A percentile compares a stretch with the other conserved stretches of the same genome.
phyloP scores from a whole-genome alignment of 805 yeast genomes.

The Yamadazyma paraphyllophila region DNA sequence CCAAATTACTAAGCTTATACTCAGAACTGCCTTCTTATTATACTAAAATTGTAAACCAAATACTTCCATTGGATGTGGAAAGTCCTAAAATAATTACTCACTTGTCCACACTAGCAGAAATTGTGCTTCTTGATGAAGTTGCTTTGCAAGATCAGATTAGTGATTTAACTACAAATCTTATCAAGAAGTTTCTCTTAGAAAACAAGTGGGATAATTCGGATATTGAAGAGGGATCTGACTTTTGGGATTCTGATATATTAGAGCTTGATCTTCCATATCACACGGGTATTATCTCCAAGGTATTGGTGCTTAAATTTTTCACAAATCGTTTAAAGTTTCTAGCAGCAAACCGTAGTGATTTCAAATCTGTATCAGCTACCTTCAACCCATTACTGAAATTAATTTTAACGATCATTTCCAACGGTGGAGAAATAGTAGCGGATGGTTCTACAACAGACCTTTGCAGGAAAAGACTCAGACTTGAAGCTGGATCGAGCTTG shows the following conservation, averaged over 20 bases:
- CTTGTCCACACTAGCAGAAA: conserved; percentile 58
- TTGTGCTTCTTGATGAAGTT: conserved; percentile 48
- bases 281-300: conserved; percentile 45
- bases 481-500: conserved; percentile 64
- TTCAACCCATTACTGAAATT: conserved; percentile 68
- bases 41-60: conserved; percentile 34
- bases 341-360: conserved; percentile 18
- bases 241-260: conserved; percentile 48
- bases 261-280: conserved; percentile 24
- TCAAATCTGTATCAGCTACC: conserved; percentile 33
- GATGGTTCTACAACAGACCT: conserved; percentile 55
- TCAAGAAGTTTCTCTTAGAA: conserved; percentile 58
- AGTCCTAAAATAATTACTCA: conserved; percentile 48
- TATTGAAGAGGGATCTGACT: conserved; percentile 26
- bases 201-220: conserved; percentile 31
- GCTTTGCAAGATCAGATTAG: conserved; percentile 52
- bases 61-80: conserved; percentile 51
- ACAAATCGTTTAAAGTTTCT: conserved; percentile 53
- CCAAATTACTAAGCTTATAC: conserved; percentile 53
- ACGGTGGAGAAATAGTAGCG: conserved; percentile 74
- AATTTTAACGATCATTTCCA: conserved; percentile 61
- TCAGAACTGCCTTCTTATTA: conserved; percentile 40
- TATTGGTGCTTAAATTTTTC: conserved; percentile 53
- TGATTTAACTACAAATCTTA: conserved; percentile 57
- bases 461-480: conserved; percentile 60